Base-by-base conservation (phyloP, 1,139 yeast species). In the Candida tetrigidarum region DNA sequence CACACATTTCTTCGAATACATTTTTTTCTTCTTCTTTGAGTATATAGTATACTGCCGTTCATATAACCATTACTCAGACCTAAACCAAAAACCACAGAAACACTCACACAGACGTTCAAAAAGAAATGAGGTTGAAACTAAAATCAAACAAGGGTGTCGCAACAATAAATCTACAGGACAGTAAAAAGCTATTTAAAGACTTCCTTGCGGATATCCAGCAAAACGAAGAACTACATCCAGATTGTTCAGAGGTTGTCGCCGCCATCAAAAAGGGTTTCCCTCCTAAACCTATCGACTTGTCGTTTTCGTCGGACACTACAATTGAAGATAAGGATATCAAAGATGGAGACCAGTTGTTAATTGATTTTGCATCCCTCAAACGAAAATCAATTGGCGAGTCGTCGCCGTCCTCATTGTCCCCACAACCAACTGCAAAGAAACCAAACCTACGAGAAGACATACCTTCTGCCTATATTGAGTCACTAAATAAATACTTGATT, bases 231-330 rank as follows among this genome's bases (percentile, higher is more conserved):
- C 46, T 59, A 37, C 53, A 62, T 39, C 51, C 52, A 4, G 50
- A 48, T 7, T 43, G 41, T 1, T 38, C 48, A 4, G 52, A 48
- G 14, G 34, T 45, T 2, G 48, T 61, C 2, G 26, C 41, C 2
- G 40, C 56, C 16, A 62, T 84, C 41, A 75, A 77, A 49, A 63
- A 57, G 23, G 92, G 91, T 9, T 84, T 78, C 52, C 92, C 92
- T 2, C 88, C 88, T 0, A 74, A 68, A 50, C 51, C 66, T 2
- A 50, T 84, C 2, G 69, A 66, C 16, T 46, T 76, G 12, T 38
- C 49, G 0, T 59, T 59, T 34, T 40, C 37, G 12, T 11, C 45
- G 1, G 47, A 49, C 0, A 48, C 49, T 0, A 46, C 56, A 2
- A 54, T 82, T 3, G 56, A 52, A 2, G 73, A 67, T 5, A 52